phyloP scores from a whole-genome alignment of 2,329 filamentous ascomycete species.

The Hypoxylon rubiginosum region DNA sequence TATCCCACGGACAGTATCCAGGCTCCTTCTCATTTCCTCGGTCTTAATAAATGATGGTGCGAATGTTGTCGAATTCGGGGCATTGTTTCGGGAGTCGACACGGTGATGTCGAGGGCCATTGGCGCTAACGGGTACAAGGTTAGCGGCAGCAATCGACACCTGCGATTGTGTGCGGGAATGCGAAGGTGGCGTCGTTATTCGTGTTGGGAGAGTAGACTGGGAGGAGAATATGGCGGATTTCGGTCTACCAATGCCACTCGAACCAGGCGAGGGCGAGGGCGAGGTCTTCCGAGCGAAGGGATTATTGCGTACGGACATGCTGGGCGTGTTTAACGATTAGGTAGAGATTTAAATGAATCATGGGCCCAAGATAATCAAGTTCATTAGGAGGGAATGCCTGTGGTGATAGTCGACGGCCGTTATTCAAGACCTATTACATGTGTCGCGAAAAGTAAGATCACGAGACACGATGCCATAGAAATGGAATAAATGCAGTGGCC shows the following conservation, averaged over 20 bases:
- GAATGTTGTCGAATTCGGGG: conserved; percentile 82
- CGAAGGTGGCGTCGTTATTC: conserved; percentile 57
- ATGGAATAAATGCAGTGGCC: conserved; percentile 11
- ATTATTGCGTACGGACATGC: conserved; percentile 80
- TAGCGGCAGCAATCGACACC: conserved; percentile 62
- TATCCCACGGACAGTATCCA: conserved; percentile 76
- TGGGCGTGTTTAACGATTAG: conserved; percentile 70
- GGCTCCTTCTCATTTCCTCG: conserved; percentile 75
- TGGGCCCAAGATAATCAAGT: conserved; percentile 3
- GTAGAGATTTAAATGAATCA: conserved; percentile 29
- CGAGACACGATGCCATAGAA: conserved; percentile 45
- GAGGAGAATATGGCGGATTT: conserved; percentile 81
- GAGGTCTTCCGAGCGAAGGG: conserved; percentile 80
- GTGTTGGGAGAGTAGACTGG: conserved; percentile 60
- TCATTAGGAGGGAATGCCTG: conserved; percentile 34
- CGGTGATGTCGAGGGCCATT: conserved; percentile 58
- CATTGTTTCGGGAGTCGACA: conserved; percentile 74
- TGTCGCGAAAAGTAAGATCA: conserved; percentile 26
- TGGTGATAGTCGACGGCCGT: conserved; percentile 8
- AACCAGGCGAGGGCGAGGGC: conserved; percentile 75
- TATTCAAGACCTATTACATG: conserved; percentile 29
- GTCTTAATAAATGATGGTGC: conserved; percentile 96
- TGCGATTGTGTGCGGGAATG: conserved; percentile 80
- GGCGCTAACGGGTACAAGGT: conserved; percentile 56
- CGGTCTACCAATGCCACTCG: conserved; percentile 65